phyloP scores from a whole-genome alignment of 2,329 filamentous ascomycete species.

The Aspergillus tubingensis region DNA sequence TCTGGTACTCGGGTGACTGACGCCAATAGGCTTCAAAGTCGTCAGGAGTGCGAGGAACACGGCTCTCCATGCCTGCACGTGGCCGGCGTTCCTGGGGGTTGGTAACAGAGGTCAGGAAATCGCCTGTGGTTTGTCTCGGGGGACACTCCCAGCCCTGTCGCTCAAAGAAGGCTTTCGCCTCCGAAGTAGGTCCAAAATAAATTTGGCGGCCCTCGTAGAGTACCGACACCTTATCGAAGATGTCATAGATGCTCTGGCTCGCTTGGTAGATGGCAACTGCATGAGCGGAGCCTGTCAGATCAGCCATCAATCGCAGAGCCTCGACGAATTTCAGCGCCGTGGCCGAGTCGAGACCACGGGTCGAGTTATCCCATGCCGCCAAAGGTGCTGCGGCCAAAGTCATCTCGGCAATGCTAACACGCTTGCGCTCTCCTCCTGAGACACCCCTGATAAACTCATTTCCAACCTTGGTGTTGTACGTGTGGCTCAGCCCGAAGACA shows the following conservation, averaged over 20 bases:
- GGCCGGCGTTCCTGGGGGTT: constrained; percentile 60
- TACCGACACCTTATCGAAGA: constrained; percentile 66
- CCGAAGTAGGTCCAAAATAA: constrained; percentile 55
- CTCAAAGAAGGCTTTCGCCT: constrained; percentile 66
- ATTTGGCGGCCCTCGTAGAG: constrained; percentile 54
- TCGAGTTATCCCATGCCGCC: constrained; percentile 43
- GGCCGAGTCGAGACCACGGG: constrained; percentile 48
- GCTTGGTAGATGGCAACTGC: constrained; percentile 47
- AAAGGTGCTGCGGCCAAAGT: constrained; percentile 43
- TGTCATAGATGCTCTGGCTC: constrained; percentile 13
- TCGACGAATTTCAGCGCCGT: constrained; percentile 55
- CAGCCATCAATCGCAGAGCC: constrained; percentile 46
- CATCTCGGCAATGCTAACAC: constrained; percentile 58
- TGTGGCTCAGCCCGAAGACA: constrained; percentile 44
- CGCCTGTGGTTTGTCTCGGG: constrained; percentile 9
- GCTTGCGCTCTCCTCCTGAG: constrained; percentile 59
- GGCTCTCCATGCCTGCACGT: constrained; percentile 51
- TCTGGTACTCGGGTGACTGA: constrained; percentile 2
- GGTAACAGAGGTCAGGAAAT: constrained; percentile 42
- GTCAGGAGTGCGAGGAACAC: constrained; percentile 65
- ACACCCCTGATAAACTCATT: constrained; percentile 60
- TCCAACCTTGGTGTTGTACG: constrained; percentile 46
- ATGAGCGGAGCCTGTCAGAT: constrained; percentile 45
- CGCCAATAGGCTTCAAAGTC: constrained; percentile 56
- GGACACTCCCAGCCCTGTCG: constrained; percentile 51